Base-by-base conservation (phyloP, 768 basidiomycete species). In the Boletus tylopilopsis region DNA sequence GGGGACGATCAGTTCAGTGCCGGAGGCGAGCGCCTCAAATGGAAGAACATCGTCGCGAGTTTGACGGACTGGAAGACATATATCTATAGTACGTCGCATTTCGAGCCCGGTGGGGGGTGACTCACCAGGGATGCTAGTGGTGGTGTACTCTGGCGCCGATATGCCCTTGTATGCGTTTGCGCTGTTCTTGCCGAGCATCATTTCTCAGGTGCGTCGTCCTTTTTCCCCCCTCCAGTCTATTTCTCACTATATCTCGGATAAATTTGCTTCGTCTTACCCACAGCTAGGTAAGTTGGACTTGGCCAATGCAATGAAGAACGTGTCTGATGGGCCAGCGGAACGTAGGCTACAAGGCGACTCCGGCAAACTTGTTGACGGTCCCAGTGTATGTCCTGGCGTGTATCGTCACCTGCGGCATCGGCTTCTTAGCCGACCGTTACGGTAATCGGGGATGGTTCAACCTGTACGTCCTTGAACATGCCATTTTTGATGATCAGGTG, bases 111-210 rank as follows among this genome's bases (percentile, higher is more conserved):
- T 15, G 36, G 23, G 23, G n/a, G 13, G 27, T 41, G 24, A 25
- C 37, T 51, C 16, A 53, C n/a, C n/a, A n/a, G 5, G 15, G 27
- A 18, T 16, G 34, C 19, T 37, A 84, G 84, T 84, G 74, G 35
- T 81, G 6, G 60, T 80, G 15, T 84, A 82, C 54, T 67, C 64
- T 53, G 82, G 81, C 12, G 68, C 67, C 38, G 82, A 82, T 61
- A 82, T 76, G 67, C 85, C 87, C 0, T 66, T 90, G 38, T 90
- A 90, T 55, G 85, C 87, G 0, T 88, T 90, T 66, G 75, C 86
- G 19, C 67, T 90, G 38, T 91, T 91, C 73, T 69, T 88, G 46
- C 88, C 88, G 0, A 85, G 80, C 36, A 89, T 90, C 61, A 90
- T 89, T 64, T 82, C 77, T 51, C 71, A 84, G 68, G 82, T 84